phyloP scores from a whole-genome alignment of 129 eudicot genomes.

The Lactuca sativa region DNA sequence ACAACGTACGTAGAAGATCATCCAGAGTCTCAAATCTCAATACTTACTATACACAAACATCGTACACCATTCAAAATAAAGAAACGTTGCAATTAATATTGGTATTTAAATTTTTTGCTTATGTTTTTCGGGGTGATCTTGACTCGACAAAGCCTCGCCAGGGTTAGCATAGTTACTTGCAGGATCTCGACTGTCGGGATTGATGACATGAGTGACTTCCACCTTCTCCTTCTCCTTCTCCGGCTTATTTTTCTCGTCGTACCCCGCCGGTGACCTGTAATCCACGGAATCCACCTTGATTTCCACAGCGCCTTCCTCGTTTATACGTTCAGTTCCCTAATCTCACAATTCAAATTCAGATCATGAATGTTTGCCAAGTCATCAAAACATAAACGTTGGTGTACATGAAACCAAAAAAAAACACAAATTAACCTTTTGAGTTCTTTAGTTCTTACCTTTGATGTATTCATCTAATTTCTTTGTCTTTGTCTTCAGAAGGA shows the following conservation, averaged over 20 bases:
- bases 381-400: not conserved
- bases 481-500: not conserved
- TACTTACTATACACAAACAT: too few relatives aligned
- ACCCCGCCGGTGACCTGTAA: conserved; percentile 34
- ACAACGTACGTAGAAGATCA: too few relatives aligned
- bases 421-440: not conserved
- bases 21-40: too few relatives aligned
- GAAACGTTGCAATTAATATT: not conserved
- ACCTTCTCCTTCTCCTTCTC: conserved; percentile 9
- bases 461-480: conserved; percentile 13
- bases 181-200: not conserved
- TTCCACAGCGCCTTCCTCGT: conserved; percentile 46
- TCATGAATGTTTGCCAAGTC: not conserved
- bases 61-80: too few relatives aligned
- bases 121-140: not conserved
- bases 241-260: conserved; percentile 23
- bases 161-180: conserved; percentile 28
- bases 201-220: conserved; percentile 31
- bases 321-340: conserved; percentile 40
- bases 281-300: conserved; percentile 42
- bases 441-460: conserved; percentile 17
- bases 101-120: not conserved
- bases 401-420: not conserved
- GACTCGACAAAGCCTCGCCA: conserved; percentile 35
- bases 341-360: not conserved